phyloP scores from a whole-genome alignment of 768 basidiomycete genomes.

The Lentinula guzmanii region DNA sequence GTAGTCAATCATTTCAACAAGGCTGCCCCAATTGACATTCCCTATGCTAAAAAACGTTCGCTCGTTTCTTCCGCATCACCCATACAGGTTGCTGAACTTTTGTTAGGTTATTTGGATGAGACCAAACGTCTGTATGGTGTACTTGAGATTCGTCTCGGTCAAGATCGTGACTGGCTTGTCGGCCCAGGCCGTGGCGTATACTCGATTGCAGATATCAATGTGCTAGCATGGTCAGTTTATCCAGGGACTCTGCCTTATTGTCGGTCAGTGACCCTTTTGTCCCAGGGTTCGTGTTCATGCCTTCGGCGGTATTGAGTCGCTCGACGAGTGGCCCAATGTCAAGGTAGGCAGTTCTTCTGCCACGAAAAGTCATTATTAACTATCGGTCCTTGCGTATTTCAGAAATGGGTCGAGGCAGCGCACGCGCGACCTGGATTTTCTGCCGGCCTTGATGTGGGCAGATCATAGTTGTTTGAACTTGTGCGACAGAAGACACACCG shows the following conservation, averaged over 20 bases:
- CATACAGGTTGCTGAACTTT: constrained; percentile 6
- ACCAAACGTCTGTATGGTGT: constrained; percentile 81
- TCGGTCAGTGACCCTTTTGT: neutral
- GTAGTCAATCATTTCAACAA: constrained; percentile 65
- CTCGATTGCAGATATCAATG: constrained; percentile 70
- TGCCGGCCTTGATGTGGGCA: constrained; percentile 3
- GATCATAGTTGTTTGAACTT: neutral
- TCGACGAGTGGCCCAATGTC: constrained; percentile 61
- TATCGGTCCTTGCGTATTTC: neutral
- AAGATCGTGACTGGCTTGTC: constrained; percentile 69
- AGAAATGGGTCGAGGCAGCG: constrained; percentile 20
- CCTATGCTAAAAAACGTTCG: constrained; percentile 62
- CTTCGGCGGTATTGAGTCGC: constrained; percentile 43
- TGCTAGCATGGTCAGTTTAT: constrained; percentile 47
- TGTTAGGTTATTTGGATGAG: constrained; percentile 70
- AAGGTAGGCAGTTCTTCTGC: constrained; percentile 29
- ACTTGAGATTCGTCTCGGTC: constrained; percentile 64
- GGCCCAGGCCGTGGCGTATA: constrained; percentile 67
- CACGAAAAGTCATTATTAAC: neutral
- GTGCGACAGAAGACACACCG: no score
- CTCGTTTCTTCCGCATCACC: neutral
- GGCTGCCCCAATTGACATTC: constrained; percentile 61
- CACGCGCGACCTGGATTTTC: constrained; percentile 7
- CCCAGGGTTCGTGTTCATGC: constrained; percentile 49
- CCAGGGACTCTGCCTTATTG: neutral